phyloP scores from a whole-genome alignment of 2,329 filamentous ascomycete species.

The Fusarium pilosicola region DNA sequence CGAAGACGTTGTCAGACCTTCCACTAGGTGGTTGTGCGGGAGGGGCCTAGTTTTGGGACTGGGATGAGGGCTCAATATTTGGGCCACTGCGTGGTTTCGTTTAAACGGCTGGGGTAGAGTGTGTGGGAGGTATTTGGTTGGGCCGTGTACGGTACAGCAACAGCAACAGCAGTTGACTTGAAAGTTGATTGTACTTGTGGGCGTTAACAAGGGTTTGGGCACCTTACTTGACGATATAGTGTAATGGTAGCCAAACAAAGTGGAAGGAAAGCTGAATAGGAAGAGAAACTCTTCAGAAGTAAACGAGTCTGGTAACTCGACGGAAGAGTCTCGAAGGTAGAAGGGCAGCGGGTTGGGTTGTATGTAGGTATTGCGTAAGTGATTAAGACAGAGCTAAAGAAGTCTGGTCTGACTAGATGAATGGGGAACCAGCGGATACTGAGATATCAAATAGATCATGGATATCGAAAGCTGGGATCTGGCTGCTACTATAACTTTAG shows the following conservation, averaged over 20 bases:
- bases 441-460: conserved; percentile 17
- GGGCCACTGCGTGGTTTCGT: not conserved
- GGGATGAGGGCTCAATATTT: conserved; percentile 7
- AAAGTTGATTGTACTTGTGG: conserved; percentile 4
- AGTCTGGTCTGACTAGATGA: conserved; percentile 6
- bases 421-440: conserved; percentile 9
- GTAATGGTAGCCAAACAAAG: not conserved
- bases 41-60: conserved; percentile 3
- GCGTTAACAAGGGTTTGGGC: conserved; percentile 5
- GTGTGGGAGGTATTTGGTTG: conserved; percentile 2
- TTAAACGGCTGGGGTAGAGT: not conserved
- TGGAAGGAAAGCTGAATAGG: not conserved
- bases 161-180: not conserved
- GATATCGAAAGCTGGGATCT: conserved; percentile 12
- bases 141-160: conserved; percentile 3
- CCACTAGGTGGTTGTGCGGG: conserved; percentile 6
- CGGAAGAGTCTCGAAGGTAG: not conserved
- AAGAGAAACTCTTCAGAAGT: not conserved
- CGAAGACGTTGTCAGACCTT: conserved; percentile 12
- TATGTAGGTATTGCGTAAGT: conserved; percentile 13
- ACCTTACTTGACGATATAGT: not conserved
- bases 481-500: conserved; percentile 6
- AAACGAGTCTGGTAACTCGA: conserved; percentile 21
- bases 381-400: not conserved
- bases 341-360: conserved; percentile 4